Evolutionary conservation across 805 yeast genomes (phyloP), one percentile per base, ranked within the genome.

Genomic region (Zygosaccharomyces kombuchaensis): DNA sequence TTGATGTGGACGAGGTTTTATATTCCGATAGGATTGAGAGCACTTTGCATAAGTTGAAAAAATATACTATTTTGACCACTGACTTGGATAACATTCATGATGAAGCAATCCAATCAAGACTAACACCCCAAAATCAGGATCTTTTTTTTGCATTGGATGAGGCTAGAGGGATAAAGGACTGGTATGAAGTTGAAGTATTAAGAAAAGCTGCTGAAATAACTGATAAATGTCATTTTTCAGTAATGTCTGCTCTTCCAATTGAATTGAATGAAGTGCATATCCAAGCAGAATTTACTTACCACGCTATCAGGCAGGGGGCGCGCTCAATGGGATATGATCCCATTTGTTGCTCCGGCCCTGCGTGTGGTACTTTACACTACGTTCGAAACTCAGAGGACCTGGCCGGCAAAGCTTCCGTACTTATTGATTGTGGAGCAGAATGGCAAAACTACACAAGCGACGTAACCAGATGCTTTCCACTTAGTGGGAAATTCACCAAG

Each of bases 341-440:
- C 14, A 89, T 91, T 46, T 91, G 98, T 64, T 90, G 99, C 59
- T 77, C 95, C 2, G 99, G 98, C 0, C 82, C 95, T 26, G 81
- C 82, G 53, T 87, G 96, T 64, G 87, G 96, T 12, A 88, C 96
- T 2, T 74, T 91, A 49, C 99, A 91, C 65, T 91, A 90, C 60
- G 81, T 86, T 14, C 82, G 82, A 59, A 91, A 91, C 60, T 93
- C 89, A 57, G 83, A 79, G 42, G 69, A 74, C 3, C 59, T 82
- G 47, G 72, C 64, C 9, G 76, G 75, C 14, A 81, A 80, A 58
- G 79, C 77, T 38, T 76, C 90, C 5, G 75, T 91, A 9, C 75
- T 91, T 50, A 82, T 91, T 44, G 99, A 91, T 69, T 97, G 98
- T 7, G 99, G 99, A 45, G 96, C 96, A 2, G 98, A 91, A 67